Base-by-base conservation (phyloP, 345 rosid genomes). In the Brassica napus region DNA sequence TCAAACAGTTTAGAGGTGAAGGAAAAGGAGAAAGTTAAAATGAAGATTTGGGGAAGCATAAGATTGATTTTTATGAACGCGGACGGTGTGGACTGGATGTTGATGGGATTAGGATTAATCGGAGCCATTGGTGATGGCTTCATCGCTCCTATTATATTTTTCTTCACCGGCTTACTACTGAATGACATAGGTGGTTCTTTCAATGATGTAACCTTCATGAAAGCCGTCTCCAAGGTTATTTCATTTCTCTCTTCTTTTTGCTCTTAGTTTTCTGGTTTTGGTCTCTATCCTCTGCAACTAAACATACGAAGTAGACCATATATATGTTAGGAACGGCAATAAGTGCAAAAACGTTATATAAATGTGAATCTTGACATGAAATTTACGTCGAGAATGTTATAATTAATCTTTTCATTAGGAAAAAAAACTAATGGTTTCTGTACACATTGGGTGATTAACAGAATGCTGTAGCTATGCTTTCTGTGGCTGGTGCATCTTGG, bases 101-200 rank as follows among this genome's bases (percentile, higher is more conserved):
- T 91, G 78, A 91, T 91, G 97, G 75, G 79, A 55, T 71, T 93
- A 0, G 98, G 94, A 8, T 73, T 85, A 73, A 69, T 91, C 68
- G 94, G 97, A 58, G 84, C 94, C 21, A 14, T 88, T 1, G 89
- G 91, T 39, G 93, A 91, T 78, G 98, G 94, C n/a, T 83, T 88
- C 65, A 74, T 79, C n/a, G 84, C 88, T 1, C 96, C 97, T 65
- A 34, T 8, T 35, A 5, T 28, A 26, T 44, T 86, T 80, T 67
- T 85, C 68, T 71, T 90, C 8, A 83, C 84, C 4, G 83, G 92
- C 67, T 77, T 65, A 58, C 64, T 92, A 67, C 82, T 90, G 89
- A 92, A 92, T 86, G 82, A 83, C 82, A 32, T 87, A 10, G 96
- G 97, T 24, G 78, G 55, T 26, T 75, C 83, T 60, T n/a, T 59